Conservation (phyloP, 1,139 yeast genomes). For the Ogataea hybrid region DNA sequence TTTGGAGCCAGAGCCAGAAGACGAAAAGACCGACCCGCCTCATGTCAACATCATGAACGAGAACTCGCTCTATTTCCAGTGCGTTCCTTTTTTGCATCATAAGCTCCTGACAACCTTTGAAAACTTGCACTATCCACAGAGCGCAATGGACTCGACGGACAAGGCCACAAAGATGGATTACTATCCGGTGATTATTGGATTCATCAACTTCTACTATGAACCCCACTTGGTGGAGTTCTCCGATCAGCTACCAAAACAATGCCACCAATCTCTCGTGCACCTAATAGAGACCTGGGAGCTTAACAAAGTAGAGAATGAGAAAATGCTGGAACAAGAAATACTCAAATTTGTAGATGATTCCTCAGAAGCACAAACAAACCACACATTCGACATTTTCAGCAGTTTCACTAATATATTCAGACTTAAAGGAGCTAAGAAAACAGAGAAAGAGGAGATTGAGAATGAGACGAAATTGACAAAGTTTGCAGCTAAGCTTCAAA, state of each 20-base stretch:
- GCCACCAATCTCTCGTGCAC: conserved; percentile 27
- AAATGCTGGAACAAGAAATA: conserved; percentile 28
- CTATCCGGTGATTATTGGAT: conserved; percentile 26
- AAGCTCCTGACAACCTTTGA: conserved; percentile 24
- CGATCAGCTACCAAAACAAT: conserved; percentile 32
- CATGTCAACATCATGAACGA: conserved; percentile 32
- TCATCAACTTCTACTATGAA: conserved; percentile 34
- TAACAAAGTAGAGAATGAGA: conserved; percentile 25
- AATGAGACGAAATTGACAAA: conserved; percentile 28
- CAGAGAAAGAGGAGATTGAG: conserved; percentile 14
- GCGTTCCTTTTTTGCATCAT: conserved; percentile 32
- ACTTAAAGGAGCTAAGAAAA: conserved; percentile 31
- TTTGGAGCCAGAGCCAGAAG: conserved; percentile 3
- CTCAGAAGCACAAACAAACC: conserved; percentile 16
- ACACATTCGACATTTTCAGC: conserved; percentile 28
- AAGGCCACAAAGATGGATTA: conserved; percentile 27
- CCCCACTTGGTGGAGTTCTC: conserved; percentile 32
- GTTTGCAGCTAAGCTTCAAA: conserved; percentile 54
- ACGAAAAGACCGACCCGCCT: conserved; percentile 3
- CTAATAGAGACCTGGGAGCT: conserved; percentile 29
- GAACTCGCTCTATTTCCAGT: conserved; percentile 32
- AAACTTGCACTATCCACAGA: conserved; percentile 28
- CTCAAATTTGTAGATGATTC: conserved; percentile 30
- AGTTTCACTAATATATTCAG: conserved; percentile 59
- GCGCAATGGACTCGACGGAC: conserved; percentile 12